phyloP scores from a whole-genome alignment of 805 yeast genomes.

The Lipomyces orientalis region DNA sequence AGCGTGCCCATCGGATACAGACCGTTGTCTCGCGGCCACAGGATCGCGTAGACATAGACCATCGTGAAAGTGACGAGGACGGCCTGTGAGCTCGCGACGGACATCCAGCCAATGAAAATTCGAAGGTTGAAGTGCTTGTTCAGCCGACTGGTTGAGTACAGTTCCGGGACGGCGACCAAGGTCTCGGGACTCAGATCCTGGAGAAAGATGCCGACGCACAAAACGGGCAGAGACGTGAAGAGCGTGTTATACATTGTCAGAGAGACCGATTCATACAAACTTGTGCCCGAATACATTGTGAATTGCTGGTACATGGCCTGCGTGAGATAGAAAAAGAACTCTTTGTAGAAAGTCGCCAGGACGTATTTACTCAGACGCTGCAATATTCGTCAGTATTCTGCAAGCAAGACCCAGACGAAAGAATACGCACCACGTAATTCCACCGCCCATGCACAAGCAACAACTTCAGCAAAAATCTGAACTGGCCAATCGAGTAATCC shows the following conservation, averaged over 20 bases:
- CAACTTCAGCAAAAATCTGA: constrained; percentile 79
- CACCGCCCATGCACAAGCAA: constrained; percentile 94
- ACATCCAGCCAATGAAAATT: constrained; percentile 78
- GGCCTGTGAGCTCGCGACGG: constrained; percentile 74
- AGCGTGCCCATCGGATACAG: constrained; percentile 82
- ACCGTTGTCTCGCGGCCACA: constrained; percentile 70
- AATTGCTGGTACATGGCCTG: constrained; percentile 87
- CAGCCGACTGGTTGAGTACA: constrained; percentile 60
- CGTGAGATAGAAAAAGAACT: constrained; percentile 83
- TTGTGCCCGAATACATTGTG: constrained; percentile 89
- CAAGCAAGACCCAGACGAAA: background rate
- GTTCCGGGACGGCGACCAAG: constrained; percentile 86
- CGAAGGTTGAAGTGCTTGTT: constrained; percentile 74
- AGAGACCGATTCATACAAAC: constrained; percentile 94
- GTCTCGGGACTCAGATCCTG: constrained; percentile 89
- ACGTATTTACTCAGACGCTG: constrained; percentile 86
- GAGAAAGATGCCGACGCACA: constrained; percentile 94
- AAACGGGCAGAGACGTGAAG: constrained; percentile 89
- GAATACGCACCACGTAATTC: constrained; percentile 65
- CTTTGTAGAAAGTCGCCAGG: constrained; percentile 92
- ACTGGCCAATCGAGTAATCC: constrained; percentile 95
- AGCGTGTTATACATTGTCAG: constrained; percentile 95
- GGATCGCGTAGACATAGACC: constrained; percentile 71
- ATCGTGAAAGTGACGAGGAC: constrained; percentile 70
- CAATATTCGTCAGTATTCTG: background rate